Base-by-base conservation (phyloP, 2,329 filamentous ascomycete genomes). In the Venturia pyrina region DNA sequence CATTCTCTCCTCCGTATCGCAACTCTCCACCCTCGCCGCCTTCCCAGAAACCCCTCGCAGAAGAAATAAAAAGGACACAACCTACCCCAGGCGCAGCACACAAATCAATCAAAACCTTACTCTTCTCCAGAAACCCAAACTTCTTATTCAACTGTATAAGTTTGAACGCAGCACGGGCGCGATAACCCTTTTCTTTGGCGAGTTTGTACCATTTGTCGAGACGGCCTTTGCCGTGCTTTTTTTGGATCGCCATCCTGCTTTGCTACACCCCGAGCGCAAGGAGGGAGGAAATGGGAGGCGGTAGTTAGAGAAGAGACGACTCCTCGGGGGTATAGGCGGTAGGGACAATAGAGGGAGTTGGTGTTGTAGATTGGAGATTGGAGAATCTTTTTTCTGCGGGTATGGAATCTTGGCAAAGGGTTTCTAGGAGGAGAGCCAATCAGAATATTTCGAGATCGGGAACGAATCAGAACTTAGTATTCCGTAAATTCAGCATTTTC, bases 151-250 rank as follows among this genome's bases (percentile, higher is more conserved):
- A 82, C 77, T 65, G 63, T 24, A 65, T 65, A 13, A 65, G 50
- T 21, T 65, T 65, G 63, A 65, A 65, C 7, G 48, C 53, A 19
- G 63, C 63, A 32, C 95, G 86, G 68, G 95, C 93, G 73, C 95
- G 85, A 76, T 97, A 99, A 69, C 95, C 95, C 78, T 97, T 98
- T 77, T 99, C 95, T 79, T 99, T 99, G 68, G 95, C 95, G 73
- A 98, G 87, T 76, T 93, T 93, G 80, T 98, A 99, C 91, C 93
- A 98, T 79, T 98, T 97, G 79, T 99, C 95, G 73, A 97, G 84
- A 85, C 93, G 93, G 78, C 93, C 93, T 82, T 98, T 98, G 80
- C 92, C 93, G 81, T 96, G 90, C 85, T 98, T 98, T 85, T 98
- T 97, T 75, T 98, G 91, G 73, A 98, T 93, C 74, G 91, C 93